A percentile compares a stretch with the other conserved stretches of the same genome.
Conservation (phyloP, 257 asterid genomes). For the Lavandula angustifolia region DNA sequence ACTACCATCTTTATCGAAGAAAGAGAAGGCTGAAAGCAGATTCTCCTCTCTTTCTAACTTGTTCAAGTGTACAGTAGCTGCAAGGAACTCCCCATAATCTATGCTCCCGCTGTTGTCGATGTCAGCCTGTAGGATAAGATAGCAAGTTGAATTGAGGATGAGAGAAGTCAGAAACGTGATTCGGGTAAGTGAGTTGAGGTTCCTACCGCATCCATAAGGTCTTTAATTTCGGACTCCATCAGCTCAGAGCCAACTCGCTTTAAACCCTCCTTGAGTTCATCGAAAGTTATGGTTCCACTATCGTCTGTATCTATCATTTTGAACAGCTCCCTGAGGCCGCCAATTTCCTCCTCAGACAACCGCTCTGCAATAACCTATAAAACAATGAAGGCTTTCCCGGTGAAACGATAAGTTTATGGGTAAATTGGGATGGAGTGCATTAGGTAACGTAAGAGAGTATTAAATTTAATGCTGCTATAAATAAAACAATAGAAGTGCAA, state of each 20-base stretch:
- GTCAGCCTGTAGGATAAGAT: constrained; percentile 65
- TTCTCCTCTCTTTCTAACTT: constrained; percentile 92
- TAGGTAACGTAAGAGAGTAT: not conserved
- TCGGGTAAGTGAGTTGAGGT: constrained; percentile 5
- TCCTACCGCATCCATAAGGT: constrained; percentile 85
- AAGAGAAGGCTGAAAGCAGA: constrained; percentile 78
- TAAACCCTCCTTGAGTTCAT: constrained; percentile 89
- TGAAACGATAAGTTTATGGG: constrained; percentile 10
- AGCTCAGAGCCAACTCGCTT: constrained; percentile 85
- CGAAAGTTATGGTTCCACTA: constrained; percentile 91
- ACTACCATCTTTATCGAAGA: constrained; percentile 90
- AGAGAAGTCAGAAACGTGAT: constrained; percentile 7
- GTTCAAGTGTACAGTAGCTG: constrained; percentile 95
- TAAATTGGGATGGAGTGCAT: too few relatives aligned
- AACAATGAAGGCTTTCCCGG: constrained; percentile 23
- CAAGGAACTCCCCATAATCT: constrained; percentile 96
- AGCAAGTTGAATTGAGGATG: not conserved
- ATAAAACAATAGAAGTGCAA: not conserved
- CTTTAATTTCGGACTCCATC: constrained; percentile 92
- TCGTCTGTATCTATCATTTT: constrained; percentile 89
- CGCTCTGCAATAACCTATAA: constrained; percentile 87
- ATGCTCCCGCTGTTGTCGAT: constrained; percentile 90
- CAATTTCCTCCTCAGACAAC: constrained; percentile 93
- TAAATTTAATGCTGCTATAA: not conserved
- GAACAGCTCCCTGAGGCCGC: constrained; percentile 85